Conservation (phyloP, 306 rosid genomes). For the Vachellia pachyceras region DNA sequence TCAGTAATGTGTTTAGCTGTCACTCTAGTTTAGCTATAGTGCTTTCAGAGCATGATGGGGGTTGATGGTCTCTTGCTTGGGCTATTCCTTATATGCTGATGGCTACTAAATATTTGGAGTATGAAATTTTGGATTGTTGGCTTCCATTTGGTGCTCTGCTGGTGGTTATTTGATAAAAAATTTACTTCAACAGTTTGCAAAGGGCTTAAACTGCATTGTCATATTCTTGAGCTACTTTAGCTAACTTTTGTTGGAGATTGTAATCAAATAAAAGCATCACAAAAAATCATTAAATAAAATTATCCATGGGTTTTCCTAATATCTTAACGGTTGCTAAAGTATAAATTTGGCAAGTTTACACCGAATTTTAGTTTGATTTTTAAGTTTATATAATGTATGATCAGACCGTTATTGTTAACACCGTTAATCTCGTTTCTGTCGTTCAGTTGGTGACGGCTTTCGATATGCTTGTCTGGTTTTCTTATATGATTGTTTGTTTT, state of each 20-base stretch:
- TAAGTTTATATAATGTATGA: too few species aligned
- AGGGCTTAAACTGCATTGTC: background rate
- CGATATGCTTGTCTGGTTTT: too few species aligned
- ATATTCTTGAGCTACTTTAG: background rate
- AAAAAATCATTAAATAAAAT: background rate
- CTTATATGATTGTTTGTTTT: too few species aligned
- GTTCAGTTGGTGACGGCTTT: too few species aligned
- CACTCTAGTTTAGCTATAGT: too few species aligned
- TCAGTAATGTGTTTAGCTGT: background rate
- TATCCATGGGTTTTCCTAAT: background rate
- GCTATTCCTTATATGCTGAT: constrained; percentile 7
- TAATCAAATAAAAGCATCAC: too few species aligned
- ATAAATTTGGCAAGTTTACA: too few species aligned
- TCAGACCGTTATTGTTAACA: too few species aligned
- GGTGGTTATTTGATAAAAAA: background rate
- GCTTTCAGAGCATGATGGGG: background rate
- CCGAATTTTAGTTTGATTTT: too few species aligned
- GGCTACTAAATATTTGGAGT: background rate
- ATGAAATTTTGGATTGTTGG: background rate
- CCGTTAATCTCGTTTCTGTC: too few species aligned
- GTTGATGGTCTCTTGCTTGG: background rate
- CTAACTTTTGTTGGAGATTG: background rate
- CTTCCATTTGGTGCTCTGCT: constrained; percentile 4
- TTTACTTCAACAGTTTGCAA: background rate
- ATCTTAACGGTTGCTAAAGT: background rate